Evolutionary conservation across 2,329 filamentous ascomycete genomes (phyloP).

Genomic region (Davidsoniella neocaledoniae): DNA sequence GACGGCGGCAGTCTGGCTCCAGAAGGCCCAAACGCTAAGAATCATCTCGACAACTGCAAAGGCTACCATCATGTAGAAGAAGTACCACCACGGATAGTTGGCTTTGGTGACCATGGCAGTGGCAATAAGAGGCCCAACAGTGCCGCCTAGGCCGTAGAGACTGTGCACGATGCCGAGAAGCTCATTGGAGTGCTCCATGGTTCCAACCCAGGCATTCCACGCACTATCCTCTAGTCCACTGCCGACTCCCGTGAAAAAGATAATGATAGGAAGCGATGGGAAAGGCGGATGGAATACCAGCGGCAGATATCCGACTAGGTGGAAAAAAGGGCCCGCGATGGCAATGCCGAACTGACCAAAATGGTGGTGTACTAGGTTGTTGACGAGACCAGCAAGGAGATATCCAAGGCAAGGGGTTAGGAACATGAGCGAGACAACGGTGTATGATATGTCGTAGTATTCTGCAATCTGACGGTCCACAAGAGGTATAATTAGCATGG

Average conservation of each 20-base stretch:
- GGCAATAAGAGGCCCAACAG: constrained; percentile 51
- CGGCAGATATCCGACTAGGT: constrained; percentile 47
- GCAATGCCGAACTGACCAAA: constrained; percentile 58
- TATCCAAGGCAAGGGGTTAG: constrained; percentile 51
- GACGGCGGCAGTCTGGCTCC: constrained; percentile 38
- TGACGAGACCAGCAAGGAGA: constrained; percentile 42
- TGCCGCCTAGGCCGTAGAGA: constrained; percentile 55
- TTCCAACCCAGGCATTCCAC: constrained; percentile 47
- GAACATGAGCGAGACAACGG: constrained; percentile 49
- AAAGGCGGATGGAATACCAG: constrained; percentile 53
- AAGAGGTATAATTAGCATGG: background rate
- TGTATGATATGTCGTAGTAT: constrained; percentile 45
- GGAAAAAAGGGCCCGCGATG: constrained; percentile 43
- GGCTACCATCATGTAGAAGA: constrained; percentile 59
- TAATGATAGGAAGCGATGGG: constrained; percentile 45
- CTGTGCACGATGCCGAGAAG: constrained; percentile 57
- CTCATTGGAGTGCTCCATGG: constrained; percentile 57
- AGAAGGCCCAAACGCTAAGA: constrained; percentile 40
- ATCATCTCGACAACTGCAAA: constrained; percentile 38
- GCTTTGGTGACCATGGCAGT: constrained; percentile 55
- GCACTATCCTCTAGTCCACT: constrained; percentile 49
- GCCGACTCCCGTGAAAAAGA: constrained; percentile 51
- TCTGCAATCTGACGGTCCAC: constrained; percentile 5
- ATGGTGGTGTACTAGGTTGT: constrained; percentile 46
- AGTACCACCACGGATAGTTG: constrained; percentile 48